A percentile compares a stretch with the other conserved stretches of the same genome.
phyloP scores from a whole-genome alignment of 495 filamentous ascomycete genomes.

The Podospora sp. region DNA sequence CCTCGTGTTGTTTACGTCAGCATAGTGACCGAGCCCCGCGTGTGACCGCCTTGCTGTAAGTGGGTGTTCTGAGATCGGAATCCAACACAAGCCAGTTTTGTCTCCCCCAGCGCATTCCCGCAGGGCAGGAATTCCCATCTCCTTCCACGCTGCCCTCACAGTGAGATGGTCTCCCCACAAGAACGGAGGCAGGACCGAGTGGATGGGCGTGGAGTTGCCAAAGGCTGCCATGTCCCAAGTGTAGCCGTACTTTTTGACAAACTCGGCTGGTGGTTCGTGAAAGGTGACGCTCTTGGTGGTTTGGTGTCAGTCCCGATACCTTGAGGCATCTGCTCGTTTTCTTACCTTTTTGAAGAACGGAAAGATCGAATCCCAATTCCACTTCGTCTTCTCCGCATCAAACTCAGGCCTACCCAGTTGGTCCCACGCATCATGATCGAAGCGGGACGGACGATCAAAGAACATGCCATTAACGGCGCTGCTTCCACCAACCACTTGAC shows the following conservation, averaged over 20 bases:
- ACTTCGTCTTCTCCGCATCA: neutral
- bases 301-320: neutral
- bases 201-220: constrained; percentile 26
- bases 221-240: constrained; percentile 31
- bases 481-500: constrained; percentile 45
- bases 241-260: constrained; percentile 26
- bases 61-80: constrained; percentile 34
- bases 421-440: constrained; percentile 18
- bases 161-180: constrained; percentile 27
- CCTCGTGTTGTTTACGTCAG: constrained; percentile 30
- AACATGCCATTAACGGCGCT: constrained; percentile 47
- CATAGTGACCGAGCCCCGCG: constrained; percentile 43
- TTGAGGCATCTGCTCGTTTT: neutral
- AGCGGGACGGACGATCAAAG: constrained; percentile 25
- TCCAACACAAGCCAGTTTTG: constrained; percentile 33
- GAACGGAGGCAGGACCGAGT: constrained; percentile 26
- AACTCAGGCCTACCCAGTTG: neutral
- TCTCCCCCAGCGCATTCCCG: constrained; percentile 31
- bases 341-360: constrained; percentile 16
- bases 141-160: constrained; percentile 16
- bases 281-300: constrained; percentile 29
- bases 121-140: constrained; percentile 21
- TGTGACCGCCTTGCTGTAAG: constrained; percentile 40
- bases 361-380: constrained; percentile 5
- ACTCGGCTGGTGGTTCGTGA: constrained; percentile 23